A percentile compares a stretch with the other conserved stretches of the same genome.
These are phyloP conservation scores for Xylariaceae sp. DNA, from an alignment of 2,329 filamentous ascomycete genomes.

Conservation along the genomic window DNA sequence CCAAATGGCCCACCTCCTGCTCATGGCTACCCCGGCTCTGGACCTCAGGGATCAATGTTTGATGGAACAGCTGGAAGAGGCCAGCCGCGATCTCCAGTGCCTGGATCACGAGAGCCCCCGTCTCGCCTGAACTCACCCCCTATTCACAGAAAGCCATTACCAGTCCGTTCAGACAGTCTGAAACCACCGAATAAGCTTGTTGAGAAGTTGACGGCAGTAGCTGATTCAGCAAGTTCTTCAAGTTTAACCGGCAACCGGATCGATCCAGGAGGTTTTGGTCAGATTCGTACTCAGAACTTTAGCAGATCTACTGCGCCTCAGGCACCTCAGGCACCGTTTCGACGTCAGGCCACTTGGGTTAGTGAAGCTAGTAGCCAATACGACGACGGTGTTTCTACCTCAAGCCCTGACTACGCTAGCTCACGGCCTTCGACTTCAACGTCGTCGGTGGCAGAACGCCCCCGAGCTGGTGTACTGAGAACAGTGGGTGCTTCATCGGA, in stretches of 20 bases:
- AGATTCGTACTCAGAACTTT: conserved; percentile 35
- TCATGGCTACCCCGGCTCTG: conserved; percentile 27
- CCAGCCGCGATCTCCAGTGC: conserved; percentile 21
- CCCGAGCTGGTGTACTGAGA: conserved; percentile 73
- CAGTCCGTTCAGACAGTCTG: conserved; percentile 35
- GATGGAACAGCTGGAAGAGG: conserved; percentile 24
- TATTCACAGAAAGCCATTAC: conserved; percentile 49
- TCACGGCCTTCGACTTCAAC: conserved; percentile 51
- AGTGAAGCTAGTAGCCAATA: conserved; percentile 41
- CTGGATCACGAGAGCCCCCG: conserved; percentile 20
- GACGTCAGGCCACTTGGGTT: conserved; percentile 35
- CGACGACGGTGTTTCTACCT: conserved; percentile 60
- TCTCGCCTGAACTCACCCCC: conserved; percentile 37
- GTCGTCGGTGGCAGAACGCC: conserved; percentile 54
- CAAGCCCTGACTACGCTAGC: conserved; percentile 74
- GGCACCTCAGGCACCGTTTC: conserved; percentile 11
- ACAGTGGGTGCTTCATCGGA: conserved; percentile 58
- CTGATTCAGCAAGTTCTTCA: conserved; percentile 35
- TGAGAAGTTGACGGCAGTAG: conserved; percentile 36
- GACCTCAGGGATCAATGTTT: conserved; percentile 26
- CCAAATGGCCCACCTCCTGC: conserved; percentile 27
- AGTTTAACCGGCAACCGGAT: conserved; percentile 40
- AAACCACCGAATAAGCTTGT: conserved; percentile 34
- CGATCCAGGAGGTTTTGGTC: conserved; percentile 46
- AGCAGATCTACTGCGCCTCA: conserved; percentile 23